These are phyloP conservation scores for Trametes versicolor DNA, from an alignment of 1,284 basidiomycete species.

Conservation along the genomic window DNA sequence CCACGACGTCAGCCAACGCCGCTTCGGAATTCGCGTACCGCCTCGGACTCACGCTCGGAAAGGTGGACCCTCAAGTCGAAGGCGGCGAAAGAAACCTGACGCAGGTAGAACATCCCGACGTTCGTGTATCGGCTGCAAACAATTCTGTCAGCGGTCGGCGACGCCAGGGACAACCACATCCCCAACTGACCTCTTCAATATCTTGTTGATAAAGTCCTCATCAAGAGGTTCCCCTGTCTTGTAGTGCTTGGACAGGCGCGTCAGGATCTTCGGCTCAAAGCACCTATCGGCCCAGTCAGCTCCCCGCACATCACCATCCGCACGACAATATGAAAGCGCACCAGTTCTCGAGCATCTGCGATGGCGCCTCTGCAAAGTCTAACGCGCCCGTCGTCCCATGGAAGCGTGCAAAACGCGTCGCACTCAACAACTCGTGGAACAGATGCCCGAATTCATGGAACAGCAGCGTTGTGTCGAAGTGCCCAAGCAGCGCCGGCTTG, in stretches of 20 bases:
- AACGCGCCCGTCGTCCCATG: conserved; percentile 70
- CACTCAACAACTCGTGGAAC: conserved; percentile 8
- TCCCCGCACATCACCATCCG: background rate
- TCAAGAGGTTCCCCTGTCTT: conserved; percentile 77
- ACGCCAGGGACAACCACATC: background rate
- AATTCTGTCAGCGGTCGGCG: conserved; percentile 3
- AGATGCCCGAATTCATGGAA: conserved; percentile 10
- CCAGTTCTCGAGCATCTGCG: conserved; percentile 95
- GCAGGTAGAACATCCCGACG: conserved; percentile 81
- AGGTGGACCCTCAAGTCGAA: conserved; percentile 83
- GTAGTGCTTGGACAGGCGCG: conserved; percentile 82
- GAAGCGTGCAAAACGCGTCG: conserved; percentile 4
- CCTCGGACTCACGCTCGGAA: conserved; percentile 59
- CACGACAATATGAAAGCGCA: background rate
- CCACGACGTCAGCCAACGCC: too few species aligned
- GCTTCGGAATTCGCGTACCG: background rate
- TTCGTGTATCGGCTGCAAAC: conserved; percentile 78
- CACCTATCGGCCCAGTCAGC: conserved; percentile 45
- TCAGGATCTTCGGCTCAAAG: conserved; percentile 80
- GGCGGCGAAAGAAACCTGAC: conserved; percentile 84
- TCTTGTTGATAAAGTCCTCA: conserved; percentile 76
- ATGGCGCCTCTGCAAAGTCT: conserved; percentile 90
- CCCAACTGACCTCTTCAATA: conserved; percentile 71
- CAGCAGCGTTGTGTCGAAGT: conserved; percentile 5
- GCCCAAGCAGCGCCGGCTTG: conserved; percentile 3